A percentile compares a stretch with the other conserved stretches of the same genome.
Conservation (phyloP, 2,329 filamentous ascomycete species). For the Neophaeococcomyces mojaviensis region DNA sequence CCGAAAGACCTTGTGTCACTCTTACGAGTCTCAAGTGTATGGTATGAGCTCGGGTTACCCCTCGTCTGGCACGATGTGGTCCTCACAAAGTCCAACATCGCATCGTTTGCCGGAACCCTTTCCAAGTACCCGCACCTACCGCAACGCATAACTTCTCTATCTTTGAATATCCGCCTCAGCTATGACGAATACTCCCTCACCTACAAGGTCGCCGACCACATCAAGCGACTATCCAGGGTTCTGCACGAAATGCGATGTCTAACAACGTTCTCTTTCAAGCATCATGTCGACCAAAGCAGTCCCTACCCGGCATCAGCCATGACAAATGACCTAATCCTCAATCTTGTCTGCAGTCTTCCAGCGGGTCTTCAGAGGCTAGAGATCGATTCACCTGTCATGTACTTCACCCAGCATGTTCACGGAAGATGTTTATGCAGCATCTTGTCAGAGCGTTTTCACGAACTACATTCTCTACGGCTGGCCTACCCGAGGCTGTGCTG, state of each 20-base stretch:
- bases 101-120: neutral
- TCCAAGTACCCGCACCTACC: neutral
- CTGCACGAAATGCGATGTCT: neutral
- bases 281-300: neutral
- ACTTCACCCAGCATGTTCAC: neutral
- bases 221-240: neutral
- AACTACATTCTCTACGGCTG: slow-evolving; percentile 2
- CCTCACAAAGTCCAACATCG: neutral
- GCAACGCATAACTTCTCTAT: neutral
- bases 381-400: neutral
- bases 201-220: neutral
- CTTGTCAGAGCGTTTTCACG: neutral
- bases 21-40: neutral
- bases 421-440: neutral
- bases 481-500: neutral
- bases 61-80: slow-evolving; percentile 1
- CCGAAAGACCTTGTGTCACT: neutral
- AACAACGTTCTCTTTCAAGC: slow-evolving; percentile 5
- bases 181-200: neutral
- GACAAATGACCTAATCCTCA: neutral
- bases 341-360: neutral
- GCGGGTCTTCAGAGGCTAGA: neutral
- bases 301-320: neutral
- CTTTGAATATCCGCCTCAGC: neutral
- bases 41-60: neutral